Conservation (phyloP, 108 stramenopile species). For the Skeletonema marinoi region DNA sequence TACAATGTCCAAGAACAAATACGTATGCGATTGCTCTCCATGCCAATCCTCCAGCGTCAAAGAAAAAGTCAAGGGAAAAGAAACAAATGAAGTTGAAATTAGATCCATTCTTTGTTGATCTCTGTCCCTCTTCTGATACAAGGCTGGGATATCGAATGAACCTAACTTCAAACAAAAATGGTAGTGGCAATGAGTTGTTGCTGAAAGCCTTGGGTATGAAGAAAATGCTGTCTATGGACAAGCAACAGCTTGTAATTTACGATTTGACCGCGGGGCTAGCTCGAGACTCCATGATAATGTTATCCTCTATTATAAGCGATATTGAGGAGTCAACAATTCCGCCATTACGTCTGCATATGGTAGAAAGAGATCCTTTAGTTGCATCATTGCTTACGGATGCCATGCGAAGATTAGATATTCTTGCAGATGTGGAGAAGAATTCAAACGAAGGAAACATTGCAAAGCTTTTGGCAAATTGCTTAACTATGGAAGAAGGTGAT, state of each 20-base stretch:
- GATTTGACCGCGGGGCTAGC: constrained; percentile 90
- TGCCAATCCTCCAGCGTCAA: constrained; percentile 2
- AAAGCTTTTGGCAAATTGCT: constrained; percentile 18
- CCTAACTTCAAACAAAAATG: not conserved
- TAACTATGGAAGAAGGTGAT: constrained; percentile 66
- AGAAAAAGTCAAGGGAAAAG: constrained; percentile 2
- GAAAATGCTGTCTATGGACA: constrained; percentile 31
- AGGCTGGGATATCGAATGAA: constrained; percentile 54
- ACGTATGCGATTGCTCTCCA: constrained; percentile 34
- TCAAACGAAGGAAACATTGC: constrained; percentile 15
- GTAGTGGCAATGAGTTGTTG: constrained; percentile 57
- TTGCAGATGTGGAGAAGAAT: constrained; percentile 7
- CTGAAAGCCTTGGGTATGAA: constrained; percentile 58
- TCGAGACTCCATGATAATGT: constrained; percentile 74
- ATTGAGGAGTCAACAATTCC: not conserved
- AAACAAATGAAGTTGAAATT: not conserved
- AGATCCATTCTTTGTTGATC: constrained; percentile 61
- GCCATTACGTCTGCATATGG: constrained; percentile 54
- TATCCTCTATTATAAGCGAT: constrained; percentile 25
- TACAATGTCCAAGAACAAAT: constrained; percentile 19
- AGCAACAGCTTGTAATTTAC: constrained; percentile 37
- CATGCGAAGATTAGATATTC: constrained; percentile 54
- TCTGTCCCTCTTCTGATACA: constrained; percentile 58
- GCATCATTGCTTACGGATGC: constrained; percentile 68
- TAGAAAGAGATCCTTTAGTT: constrained; percentile 83